These are phyloP conservation scores for Neckera pumila DNA, from an alignment of 225 moss, liverwort and hornwort species.

Conservation along the genomic window DNA sequence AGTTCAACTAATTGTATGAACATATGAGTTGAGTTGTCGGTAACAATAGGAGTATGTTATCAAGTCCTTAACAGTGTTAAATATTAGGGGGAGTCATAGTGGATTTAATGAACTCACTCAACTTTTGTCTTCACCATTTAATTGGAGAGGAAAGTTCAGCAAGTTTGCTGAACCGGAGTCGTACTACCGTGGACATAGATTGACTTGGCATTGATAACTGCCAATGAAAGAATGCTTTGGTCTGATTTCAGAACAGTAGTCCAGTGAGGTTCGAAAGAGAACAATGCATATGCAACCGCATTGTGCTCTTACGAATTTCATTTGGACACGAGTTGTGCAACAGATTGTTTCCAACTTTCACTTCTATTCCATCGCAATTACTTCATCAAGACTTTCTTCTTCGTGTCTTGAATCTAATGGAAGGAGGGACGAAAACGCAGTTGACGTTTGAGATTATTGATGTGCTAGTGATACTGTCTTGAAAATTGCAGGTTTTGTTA, in stretches of 20 bases:
- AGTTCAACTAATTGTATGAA: neutral
- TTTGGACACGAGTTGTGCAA: neutral
- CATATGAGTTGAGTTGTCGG: neutral
- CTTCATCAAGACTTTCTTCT: neutral
- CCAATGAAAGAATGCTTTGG: neutral
- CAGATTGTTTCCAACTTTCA: neutral
- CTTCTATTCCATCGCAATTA: neutral
- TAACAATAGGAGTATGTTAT: too few species aligned
- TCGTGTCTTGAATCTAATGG: neutral
- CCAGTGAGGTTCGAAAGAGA: neutral
- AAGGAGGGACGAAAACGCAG: neutral
- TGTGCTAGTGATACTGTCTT: neutral
- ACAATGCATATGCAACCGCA: neutral
- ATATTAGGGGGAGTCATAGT: too few species aligned
- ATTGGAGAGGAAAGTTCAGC: too few species aligned
- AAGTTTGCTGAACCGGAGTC: neutral
- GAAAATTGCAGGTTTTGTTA: neutral
- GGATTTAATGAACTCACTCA: too few species aligned
- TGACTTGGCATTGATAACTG: neutral
- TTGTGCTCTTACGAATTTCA: neutral
- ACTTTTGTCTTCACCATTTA: too few species aligned
- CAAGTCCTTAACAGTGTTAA: too few species aligned
- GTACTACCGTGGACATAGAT: neutral
- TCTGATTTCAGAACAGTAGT: neutral
- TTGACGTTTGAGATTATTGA: neutral